phyloP scores from a whole-genome alignment of 345 rosid species.

The Camelina neglecta region DNA sequence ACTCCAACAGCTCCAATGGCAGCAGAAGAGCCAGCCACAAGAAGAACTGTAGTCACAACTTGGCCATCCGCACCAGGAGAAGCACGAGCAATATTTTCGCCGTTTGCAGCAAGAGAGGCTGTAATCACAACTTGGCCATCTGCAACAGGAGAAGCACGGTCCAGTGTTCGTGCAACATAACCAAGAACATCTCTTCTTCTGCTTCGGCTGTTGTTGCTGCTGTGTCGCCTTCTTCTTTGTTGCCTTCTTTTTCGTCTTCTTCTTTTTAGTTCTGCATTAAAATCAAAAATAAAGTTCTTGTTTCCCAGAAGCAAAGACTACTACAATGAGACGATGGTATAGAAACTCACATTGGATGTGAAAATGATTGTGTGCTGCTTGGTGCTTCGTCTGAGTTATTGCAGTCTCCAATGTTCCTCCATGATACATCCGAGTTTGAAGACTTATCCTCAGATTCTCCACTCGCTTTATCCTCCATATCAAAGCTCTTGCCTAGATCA shows the following conservation, averaged over 20 bases:
- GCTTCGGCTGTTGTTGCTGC: constrained; percentile 40
- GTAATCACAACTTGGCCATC: constrained; percentile 35
- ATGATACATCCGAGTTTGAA: constrained; percentile 24
- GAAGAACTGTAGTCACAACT: constrained; percentile 20
- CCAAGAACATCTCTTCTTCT: constrained; percentile 46
- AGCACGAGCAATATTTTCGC: constrained; percentile 28
- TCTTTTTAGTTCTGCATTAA: constrained; percentile 39
- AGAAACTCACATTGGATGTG: constrained; percentile 38
- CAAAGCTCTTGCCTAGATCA: constrained; percentile 43
- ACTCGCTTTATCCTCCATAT: constrained; percentile 25
- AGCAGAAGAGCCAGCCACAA: constrained; percentile 38
- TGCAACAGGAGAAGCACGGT: constrained; percentile 37
- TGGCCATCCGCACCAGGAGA: constrained; percentile 40
- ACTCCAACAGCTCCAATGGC: constrained; percentile 33
- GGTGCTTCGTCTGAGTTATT: constrained; percentile 40
- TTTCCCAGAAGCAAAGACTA: background rate
- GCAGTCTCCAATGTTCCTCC: constrained; percentile 41
- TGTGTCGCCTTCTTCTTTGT: constrained; percentile 32
- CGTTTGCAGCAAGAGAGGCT: constrained; percentile 35
- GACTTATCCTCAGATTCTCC: constrained; percentile 39
- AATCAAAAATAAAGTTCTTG: constrained; percentile 4
- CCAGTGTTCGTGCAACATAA: constrained; percentile 37
- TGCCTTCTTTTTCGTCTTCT: constrained; percentile 23
- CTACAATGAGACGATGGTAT: constrained; percentile 5
- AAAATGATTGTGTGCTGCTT: constrained; percentile 31